These are phyloP conservation scores for Luffa acutangula DNA, from an alignment of 306 rosid genomes.

Conservation along the genomic window DNA sequence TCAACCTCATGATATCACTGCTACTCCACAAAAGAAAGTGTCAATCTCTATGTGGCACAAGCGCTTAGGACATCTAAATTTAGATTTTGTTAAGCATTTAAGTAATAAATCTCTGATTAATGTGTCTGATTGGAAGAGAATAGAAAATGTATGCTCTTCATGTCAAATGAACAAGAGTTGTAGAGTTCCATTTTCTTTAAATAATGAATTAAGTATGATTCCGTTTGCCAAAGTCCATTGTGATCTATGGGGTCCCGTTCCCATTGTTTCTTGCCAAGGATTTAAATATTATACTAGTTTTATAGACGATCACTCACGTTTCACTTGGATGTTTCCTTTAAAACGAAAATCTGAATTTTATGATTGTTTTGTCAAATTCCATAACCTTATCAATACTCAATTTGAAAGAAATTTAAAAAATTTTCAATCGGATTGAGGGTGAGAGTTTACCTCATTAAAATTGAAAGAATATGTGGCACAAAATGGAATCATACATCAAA, in stretches of 20 bases:
- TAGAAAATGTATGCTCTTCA: neutral
- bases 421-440: neutral
- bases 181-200: neutral
- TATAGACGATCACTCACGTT: neutral
- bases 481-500: too few species aligned
- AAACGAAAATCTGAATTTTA: neutral
- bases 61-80: neutral
- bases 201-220: too few species aligned
- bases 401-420: too few species aligned
- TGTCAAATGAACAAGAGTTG: neutral
- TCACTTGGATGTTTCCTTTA: neutral
- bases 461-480: too few species aligned
- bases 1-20: too few species aligned
- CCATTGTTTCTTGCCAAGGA: neutral
- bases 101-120: too few species aligned
- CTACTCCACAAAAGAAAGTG: neutral
- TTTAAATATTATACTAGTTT: neutral
- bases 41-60: neutral
- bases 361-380: neutral
- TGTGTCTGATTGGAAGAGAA: neutral
- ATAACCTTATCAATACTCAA: neutral
- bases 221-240: neutral
- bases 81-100: neutral
- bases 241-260: neutral
- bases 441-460: neutral